phyloP scores from a whole-genome alignment of 73 alveolate genomes.

The Blepharisma japonicum region DNA sequence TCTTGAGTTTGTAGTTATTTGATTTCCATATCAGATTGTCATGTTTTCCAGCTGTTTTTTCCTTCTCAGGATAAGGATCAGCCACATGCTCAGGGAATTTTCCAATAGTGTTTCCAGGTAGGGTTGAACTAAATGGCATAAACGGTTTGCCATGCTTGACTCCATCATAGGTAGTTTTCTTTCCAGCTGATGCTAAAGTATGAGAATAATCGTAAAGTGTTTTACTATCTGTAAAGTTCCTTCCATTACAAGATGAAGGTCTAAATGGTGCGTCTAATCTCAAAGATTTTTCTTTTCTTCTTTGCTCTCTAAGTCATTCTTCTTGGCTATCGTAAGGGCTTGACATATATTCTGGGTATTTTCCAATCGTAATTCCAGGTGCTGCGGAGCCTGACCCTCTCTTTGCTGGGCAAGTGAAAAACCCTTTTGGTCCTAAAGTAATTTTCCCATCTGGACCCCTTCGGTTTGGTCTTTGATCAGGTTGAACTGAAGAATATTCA shows the following conservation, averaged over 20 bases:
- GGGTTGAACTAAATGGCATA: constrained; percentile 19
- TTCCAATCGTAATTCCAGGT: constrained; percentile 24
- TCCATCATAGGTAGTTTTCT: not conserved
- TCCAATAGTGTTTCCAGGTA: constrained; percentile 19
- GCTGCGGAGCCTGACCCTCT: constrained; percentile 26
- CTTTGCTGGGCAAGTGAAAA: constrained; percentile 17
- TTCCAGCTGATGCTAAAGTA: not conserved
- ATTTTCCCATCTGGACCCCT: constrained; percentile 11
- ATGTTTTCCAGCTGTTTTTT: not conserved
- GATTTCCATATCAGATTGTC: not conserved
- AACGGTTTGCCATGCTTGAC: constrained; percentile 1
- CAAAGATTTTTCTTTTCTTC: not conserved
- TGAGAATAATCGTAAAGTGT: not conserved
- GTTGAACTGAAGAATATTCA: not conserved
- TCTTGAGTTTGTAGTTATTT: not conserved
- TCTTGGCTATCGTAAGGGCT: constrained; percentile 9
- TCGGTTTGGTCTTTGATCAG: not conserved
- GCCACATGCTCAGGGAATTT: constrained; percentile 23
- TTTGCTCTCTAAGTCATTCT: constrained; percentile 8
- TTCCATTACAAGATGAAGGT: not conserved
- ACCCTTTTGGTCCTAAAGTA: constrained; percentile 11
- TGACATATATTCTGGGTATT: constrained; percentile 4
- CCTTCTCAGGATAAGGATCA: not conserved
- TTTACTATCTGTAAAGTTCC: constrained; percentile 19
- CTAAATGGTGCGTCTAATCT: constrained; percentile 7